Evolutionary conservation across 345 rosid species (phyloP), one percentile per base, ranked within the genome.

Genomic region (Populus alba): DNA sequence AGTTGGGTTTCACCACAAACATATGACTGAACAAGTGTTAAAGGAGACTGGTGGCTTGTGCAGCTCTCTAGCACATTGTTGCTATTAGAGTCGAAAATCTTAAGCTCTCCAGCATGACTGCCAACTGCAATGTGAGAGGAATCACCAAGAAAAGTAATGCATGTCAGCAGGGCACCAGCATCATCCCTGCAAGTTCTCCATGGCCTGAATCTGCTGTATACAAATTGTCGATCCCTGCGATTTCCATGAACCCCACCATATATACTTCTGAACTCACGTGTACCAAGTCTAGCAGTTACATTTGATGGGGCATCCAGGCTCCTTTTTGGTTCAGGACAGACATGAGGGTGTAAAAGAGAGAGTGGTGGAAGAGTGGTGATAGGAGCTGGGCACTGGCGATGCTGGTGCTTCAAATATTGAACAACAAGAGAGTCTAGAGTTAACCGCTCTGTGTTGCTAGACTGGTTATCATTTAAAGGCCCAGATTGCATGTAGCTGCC

Each of bases 301-400:
- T 94, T 96, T 63, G 85, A 82, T 78, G 98, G 99, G 25, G 97
- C 92, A 85, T 96, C 99, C 77, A 92, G 90, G 82, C 92, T 85
- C 81, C 97, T 85, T 81, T 90, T 96, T 45, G 98, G 99, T 77
- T 94, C 98, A 45, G 99, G 98, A 84, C 99, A 96, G 79, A 92
- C 89, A 87, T 96, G 99, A 27, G 94, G 97, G 66, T 96, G 97
- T 70, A 96, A 76, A 65, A 96, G 95, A 77, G 98, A 94, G 80
- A 96, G 91, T 29, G 99, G 98, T 16, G 99, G 99, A 70, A 96
- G 94, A 79, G 99, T 96, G 9, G 99, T 94, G 79, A 96, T 90
- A 61, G 99, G 99, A 80, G 99, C 99, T 73, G 91, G 97, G 83
- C 99, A 96, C 81, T 96, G 99, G 68, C 99, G 94, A 86, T 96